Percentiles rank a stretch among this genome's conserved stretches.
These are phyloP conservation scores for Thalassiosira pacifica DNA, from an alignment of 352 stramenopile genomes.

Conservation along the genomic window DNA sequence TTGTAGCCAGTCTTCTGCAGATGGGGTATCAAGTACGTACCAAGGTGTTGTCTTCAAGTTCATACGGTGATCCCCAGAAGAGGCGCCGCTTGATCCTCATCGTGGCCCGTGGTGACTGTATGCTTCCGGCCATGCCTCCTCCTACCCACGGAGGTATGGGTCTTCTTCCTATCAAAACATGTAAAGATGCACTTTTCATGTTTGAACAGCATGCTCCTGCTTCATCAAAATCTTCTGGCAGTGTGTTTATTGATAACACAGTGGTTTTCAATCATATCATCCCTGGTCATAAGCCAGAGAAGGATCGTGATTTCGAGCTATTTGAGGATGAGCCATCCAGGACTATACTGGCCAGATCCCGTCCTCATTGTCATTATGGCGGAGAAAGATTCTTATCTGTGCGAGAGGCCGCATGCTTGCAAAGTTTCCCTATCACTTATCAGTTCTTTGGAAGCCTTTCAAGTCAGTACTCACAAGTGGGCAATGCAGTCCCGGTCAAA, in stretches of 20 bases:
- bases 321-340: slow-evolving; percentile 41
- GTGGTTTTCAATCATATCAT: slow-evolving; percentile 52
- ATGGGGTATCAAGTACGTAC: slow-evolving; percentile 65
- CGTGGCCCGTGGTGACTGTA: slow-evolving; percentile 37
- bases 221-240: background rate
- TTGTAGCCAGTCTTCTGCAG: slow-evolving; percentile 47
- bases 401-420: slow-evolving; percentile 52
- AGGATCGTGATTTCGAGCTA: slow-evolving; percentile 41
- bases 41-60: slow-evolving; percentile 37
- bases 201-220: slow-evolving; percentile 37
- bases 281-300: slow-evolving; percentile 3
- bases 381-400: slow-evolving; percentile 52
- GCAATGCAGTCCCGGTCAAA: slow-evolving; percentile 68
- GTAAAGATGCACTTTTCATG: slow-evolving; percentile 47
- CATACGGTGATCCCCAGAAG: slow-evolving; percentile 64
- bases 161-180: slow-evolving; percentile 53
- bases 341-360: slow-evolving; percentile 33
- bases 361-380: slow-evolving; percentile 56
- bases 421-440: slow-evolving; percentile 66
- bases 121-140: slow-evolving; percentile 37
- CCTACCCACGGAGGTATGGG: slow-evolving; percentile 44
- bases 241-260: background rate
- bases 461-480: slow-evolving; percentile 56
- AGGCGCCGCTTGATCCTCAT: slow-evolving; percentile 54
- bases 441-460: slow-evolving; percentile 57